Evolutionary conservation across 768 basidiomycete species (phyloP), one percentile per base, ranked within the genome.

Genomic region (Crassisporium funariophilum): DNA sequence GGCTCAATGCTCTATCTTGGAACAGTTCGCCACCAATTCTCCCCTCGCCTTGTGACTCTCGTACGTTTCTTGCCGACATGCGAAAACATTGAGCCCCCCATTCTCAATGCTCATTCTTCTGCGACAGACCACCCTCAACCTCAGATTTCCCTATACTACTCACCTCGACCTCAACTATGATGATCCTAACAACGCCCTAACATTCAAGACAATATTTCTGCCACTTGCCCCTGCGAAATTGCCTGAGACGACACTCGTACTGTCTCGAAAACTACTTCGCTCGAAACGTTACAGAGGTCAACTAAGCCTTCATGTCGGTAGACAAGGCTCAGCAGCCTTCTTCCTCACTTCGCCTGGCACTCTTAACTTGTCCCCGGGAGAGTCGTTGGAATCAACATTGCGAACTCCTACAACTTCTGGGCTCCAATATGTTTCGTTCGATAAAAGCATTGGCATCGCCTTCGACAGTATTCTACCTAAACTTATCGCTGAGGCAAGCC

Each of bases 1-100:
- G 61, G 55, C 16, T 56, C 65, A 8, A 73, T 73, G 12, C 49
- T 75, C 46, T 60, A 93, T 29, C 60, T 81, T 19, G 88, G 87
- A 27, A 89, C 89, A 2, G 64, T 94, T 38, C 79, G 77, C 46
- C 86, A 92, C 63, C 87, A 90, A 56, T 82, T 81, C 58, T 88
- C 88, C 21, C 86, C 88, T 11, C 78, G 80, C 40, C 57, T 82
- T 47, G 62, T 64, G 35, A 67, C 75, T n/a, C 68, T 75, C 64
- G 82, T 76, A 61, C 40, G 65, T 52, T 46, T 36, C 49, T 41
- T 50, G 41, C 53, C 51, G 34, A 17, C 23, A 9, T 37, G 37
- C 5, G 20, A 23, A 9, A 24, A 4, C 13, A 35, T 36, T 13
- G n/a, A 11, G 15, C 31, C 42, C 22, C 12, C 19, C 35, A 5